Percentiles rank a stretch among this genome's conserved stretches.
Conservation (phyloP, 148 eudicot species). For the Silene conica region DNA sequence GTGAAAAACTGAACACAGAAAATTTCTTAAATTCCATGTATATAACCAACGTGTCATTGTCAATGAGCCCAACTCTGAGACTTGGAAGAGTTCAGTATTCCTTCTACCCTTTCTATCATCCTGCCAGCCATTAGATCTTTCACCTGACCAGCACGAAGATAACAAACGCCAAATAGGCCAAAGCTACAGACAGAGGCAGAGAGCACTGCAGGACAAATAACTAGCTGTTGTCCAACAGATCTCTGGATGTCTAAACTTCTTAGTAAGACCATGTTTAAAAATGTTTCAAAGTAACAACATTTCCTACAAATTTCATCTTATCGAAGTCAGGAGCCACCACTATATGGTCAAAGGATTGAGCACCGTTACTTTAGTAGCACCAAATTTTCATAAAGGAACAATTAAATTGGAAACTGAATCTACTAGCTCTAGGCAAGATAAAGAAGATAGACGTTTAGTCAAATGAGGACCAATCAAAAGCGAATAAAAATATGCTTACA, state of each 20-base stretch:
- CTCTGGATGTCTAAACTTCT: neutral
- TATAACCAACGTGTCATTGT: neutral
- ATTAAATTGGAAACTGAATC: neutral
- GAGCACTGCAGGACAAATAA: neutral
- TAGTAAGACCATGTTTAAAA: neutral
- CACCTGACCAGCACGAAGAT: neutral
- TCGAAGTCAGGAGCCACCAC: neutral
- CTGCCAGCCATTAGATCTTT: neutral
- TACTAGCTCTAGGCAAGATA: conserved; percentile 1
- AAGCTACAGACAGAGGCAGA: neutral
- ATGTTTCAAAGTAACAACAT: neutral
- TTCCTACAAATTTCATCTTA: neutral
- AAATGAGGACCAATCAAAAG: conserved; percentile 12
- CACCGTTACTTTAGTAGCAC: neutral
- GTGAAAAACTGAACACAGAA: neutral
- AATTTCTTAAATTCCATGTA: neutral
- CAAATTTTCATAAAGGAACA: neutral
- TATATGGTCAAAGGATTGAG: neutral
- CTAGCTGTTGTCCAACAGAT: neutral
- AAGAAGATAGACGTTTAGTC: neutral
- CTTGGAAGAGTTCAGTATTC: neutral
- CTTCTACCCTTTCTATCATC: neutral
- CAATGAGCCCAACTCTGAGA: neutral
- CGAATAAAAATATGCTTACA: conserved; percentile 41
- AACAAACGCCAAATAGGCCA: neutral